Conservation (phyloP, 164 flowering plant genomes). For the Stephania japonica region DNA sequence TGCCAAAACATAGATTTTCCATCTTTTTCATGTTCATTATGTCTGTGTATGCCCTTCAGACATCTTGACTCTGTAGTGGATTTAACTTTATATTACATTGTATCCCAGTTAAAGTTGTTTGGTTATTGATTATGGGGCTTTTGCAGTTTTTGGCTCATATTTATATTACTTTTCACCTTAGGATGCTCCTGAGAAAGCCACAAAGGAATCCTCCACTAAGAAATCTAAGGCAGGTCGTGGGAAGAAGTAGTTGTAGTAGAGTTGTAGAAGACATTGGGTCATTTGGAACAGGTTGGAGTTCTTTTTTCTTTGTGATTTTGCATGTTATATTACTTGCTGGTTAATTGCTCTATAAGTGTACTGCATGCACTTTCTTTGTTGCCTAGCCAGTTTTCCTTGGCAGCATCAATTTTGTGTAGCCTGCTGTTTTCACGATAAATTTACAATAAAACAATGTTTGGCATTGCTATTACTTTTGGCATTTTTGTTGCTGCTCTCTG, state of each 20-base stretch:
- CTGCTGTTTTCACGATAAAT: not conserved
- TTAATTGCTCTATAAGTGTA: not conserved
- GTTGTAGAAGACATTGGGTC: not conserved
- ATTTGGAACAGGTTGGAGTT: slow-evolving; percentile 16
- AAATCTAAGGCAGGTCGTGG: slow-evolving; percentile 54
- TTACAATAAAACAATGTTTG: no score
- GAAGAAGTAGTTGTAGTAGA: slow-evolving; percentile 34
- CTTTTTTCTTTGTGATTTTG: not conserved
- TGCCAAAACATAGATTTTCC: not conserved
- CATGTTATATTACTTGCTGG: not conserved
- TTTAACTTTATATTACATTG: not conserved
- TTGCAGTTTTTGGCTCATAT: not conserved
- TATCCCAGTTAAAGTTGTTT: not conserved
- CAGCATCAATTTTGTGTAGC: not conserved
- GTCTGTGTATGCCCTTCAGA: not conserved
- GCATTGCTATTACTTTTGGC: not conserved
- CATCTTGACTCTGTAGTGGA: not conserved
- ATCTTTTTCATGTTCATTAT: not conserved
- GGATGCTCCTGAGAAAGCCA: slow-evolving; percentile 41
- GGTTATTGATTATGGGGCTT: not conserved
- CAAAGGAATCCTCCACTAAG: slow-evolving; percentile 49
- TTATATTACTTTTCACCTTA: slow-evolving; percentile 16
- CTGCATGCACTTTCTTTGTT: not conserved
- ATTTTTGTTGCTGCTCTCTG: not conserved
- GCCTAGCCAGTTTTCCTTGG: not conserved